phyloP scores from a whole-genome alignment of 305 asterid genomes.

The Euphrasia arctica region DNA sequence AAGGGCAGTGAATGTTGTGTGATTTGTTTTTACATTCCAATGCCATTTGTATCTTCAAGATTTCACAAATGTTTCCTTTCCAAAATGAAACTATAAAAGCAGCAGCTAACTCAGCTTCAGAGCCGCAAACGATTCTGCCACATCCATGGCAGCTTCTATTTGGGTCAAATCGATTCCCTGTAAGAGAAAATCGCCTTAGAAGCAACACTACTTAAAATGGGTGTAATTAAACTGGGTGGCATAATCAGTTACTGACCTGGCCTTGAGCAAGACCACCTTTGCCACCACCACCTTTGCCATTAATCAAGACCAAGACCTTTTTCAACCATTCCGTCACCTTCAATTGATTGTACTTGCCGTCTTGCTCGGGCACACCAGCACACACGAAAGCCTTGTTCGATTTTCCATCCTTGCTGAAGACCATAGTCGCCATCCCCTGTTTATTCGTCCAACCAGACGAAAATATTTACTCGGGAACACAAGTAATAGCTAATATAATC shows the following conservation, averaged over 20 bases:
- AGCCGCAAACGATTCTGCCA: slow-evolving; percentile 79
- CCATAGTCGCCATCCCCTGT: slow-evolving; percentile 87
- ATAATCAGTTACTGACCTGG: slow-evolving; percentile 81
- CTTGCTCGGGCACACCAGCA: slow-evolving; percentile 90
- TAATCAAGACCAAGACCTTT: slow-evolving; percentile 61
- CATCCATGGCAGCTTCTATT: slow-evolving; percentile 57
- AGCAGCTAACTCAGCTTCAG: slow-evolving; percentile 48
- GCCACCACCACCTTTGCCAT: slow-evolving; percentile 97
- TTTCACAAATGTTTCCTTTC: background rate
- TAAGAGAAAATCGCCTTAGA: background rate
- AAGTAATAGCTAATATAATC: too few species aligned
- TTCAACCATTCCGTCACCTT: slow-evolving; percentile 79
- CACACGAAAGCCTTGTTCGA: slow-evolving; percentile 81
- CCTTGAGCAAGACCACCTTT: slow-evolving; percentile 94
- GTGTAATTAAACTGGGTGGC: too few species aligned
- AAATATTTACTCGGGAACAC: too few species aligned
- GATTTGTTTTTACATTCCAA: background rate
- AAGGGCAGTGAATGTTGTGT: too few species aligned
- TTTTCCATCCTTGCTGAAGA: slow-evolving; percentile 67
- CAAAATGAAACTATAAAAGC: background rate
- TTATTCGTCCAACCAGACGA: slow-evolving; percentile 12
- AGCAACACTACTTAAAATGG: background rate
- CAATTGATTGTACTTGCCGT: slow-evolving; percentile 55
- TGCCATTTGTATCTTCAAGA: background rate
- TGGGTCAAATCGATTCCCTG: slow-evolving; percentile 65